These are phyloP conservation scores for Xylaria telfairii DNA, from an alignment of 495 filamentous ascomycete species.

Conservation along the genomic window DNA sequence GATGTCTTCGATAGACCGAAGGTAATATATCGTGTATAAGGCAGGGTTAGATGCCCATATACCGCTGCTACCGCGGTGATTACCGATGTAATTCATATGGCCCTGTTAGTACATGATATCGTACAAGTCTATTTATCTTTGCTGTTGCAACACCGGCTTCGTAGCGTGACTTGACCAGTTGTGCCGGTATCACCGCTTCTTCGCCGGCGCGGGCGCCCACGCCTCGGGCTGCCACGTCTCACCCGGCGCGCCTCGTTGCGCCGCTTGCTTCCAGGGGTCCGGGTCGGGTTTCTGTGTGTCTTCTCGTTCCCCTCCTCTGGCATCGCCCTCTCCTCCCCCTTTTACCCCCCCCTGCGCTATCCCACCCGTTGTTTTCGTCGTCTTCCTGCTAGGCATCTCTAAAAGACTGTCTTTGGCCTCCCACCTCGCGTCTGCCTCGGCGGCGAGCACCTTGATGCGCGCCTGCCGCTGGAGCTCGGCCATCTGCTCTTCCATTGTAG, in stretches of 20 bases:
- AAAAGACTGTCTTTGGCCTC: slow-evolving; percentile 66
- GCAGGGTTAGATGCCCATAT: not conserved
- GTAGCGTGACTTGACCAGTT: not conserved
- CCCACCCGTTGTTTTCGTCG: slow-evolving; percentile 6
- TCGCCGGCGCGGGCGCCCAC: slow-evolving; percentile 64
- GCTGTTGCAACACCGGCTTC: not conserved
- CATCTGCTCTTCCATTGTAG: slow-evolving; percentile 75
- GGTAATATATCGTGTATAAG: not conserved
- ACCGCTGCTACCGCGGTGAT: not conserved
- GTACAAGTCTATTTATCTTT: slow-evolving; percentile 13
- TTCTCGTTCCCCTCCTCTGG: slow-evolving; percentile 15
- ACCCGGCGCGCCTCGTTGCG: slow-evolving; percentile 55
- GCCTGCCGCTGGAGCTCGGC: slow-evolving; percentile 70
- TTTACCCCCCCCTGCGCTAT: slow-evolving; percentile 36
- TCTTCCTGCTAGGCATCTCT: slow-evolving; percentile 32
- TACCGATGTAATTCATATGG: not conserved
- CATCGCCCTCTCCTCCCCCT: slow-evolving; percentile 30
- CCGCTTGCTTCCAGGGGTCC: slow-evolving; percentile 67
- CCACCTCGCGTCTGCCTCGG: slow-evolving; percentile 85
- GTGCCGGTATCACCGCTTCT: slow-evolving; percentile 33
- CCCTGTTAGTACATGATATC: not conserved
- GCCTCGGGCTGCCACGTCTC: slow-evolving; percentile 79
- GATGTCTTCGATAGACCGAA: not conserved
- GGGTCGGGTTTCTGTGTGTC: slow-evolving; percentile 40
- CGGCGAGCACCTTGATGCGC: slow-evolving; percentile 75